Conservation (phyloP, 202 grass and related monocot genomes). For the Dendrocalamus latiflorus region DNA sequence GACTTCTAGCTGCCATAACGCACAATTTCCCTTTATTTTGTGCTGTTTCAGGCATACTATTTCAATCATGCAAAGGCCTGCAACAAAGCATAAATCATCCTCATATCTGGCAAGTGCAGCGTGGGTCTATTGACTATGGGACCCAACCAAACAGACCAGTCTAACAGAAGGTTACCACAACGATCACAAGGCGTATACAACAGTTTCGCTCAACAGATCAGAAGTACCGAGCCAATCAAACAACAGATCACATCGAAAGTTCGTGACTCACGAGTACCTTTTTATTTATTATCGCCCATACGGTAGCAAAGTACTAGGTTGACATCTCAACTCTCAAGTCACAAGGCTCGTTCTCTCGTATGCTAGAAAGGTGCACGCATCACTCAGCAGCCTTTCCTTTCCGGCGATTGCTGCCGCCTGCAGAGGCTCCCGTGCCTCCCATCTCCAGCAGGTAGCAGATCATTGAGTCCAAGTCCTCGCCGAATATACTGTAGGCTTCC, state of each 20-base stretch:
- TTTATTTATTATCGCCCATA: not conserved
- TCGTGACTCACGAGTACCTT: not conserved
- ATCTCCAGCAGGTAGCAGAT: conserved; percentile 92
- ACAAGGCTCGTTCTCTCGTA: conserved; percentile 29
- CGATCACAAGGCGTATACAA: not conserved
- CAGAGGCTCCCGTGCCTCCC: conserved; percentile 40
- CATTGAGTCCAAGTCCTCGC: conserved; percentile 93
- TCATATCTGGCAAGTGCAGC: not conserved
- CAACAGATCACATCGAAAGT: not conserved
- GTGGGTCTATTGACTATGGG: not conserved
- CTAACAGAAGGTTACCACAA: too few species aligned
- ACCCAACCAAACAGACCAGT: not conserved
- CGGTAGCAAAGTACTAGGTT: not conserved
- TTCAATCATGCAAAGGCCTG: too few species aligned
- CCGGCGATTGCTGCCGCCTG: conserved; percentile 54
- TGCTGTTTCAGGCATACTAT: too few species aligned
- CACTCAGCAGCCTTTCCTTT: conserved; percentile 96
- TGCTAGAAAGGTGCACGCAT: conserved; percentile 17
- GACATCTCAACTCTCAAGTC: conserved; percentile 13
- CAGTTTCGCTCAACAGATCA: not conserved
- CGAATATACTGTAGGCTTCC: conserved; percentile 87
- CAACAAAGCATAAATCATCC: too few species aligned
- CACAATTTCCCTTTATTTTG: too few species aligned
- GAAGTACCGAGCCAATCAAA: not conserved
- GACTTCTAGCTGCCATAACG: too few species aligned